Base-by-base conservation (phyloP, 192 early-diverging fungal species). In the Coemansia asiatica region DNA sequence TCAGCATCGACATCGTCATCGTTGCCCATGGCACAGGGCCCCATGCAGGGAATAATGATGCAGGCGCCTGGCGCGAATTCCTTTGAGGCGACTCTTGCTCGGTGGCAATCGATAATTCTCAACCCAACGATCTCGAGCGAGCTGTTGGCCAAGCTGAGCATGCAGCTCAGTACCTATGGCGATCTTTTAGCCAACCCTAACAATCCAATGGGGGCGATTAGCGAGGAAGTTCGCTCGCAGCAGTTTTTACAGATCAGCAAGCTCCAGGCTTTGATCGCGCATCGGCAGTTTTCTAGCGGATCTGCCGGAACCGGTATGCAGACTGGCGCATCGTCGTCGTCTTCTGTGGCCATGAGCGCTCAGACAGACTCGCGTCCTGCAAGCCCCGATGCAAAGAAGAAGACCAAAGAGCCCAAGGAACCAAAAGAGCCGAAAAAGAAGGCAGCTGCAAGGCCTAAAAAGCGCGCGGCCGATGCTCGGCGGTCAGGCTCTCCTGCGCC, bases 101-200 rank as follows among this genome's bases (percentile, higher is more conserved):
- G 79, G 36, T 75, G 73, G 73, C 73, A 74, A 28, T 69, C 69
- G 60, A 72, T 81, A n/a, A 81, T 81, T 22, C 59, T 68, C 12
- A 75, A 64, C 35, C 79, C 79, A 25, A 55, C 23, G 19, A 75
- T 81, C 1, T 61, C 73, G 0, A 36, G 56, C 23, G 73, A 81
- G 48, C 79, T 71, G 47, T 67, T 81, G 26, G 69, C 67, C 12
- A 59, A 35, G 40, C 67, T 81, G 25, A 81, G 74, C 57, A 75
- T 75, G 69, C 79, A 81, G 69, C 74, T 81, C 25, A 81, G 67
- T 23, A 62, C 70, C 8, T 81, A 69, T 27, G 67, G 73, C 31
- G 67, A 72, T 5, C 35, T 44, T 21, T 64, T 81, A 2, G 63
- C 47, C 10, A 63, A 54, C 29, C 38, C 66, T 2, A 61, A 22